Conservation (phyloP, 2,329 filamentous ascomycete species). For the Rutstroemia sp. region DNA sequence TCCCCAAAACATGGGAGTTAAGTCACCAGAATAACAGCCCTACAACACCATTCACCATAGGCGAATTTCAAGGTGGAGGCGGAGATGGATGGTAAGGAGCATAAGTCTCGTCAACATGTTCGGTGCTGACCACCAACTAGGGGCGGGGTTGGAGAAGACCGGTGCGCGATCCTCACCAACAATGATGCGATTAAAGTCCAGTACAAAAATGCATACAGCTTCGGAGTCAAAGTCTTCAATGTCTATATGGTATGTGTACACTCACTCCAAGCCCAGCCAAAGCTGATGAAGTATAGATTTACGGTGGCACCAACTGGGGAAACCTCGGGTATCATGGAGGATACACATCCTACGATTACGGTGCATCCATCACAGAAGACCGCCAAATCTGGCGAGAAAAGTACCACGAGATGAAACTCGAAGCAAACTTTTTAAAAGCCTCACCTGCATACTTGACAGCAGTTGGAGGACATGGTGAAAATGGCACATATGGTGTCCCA, state of each 20-base stretch:
- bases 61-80: constrained; percentile 60
- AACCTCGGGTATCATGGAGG: constrained; percentile 60
- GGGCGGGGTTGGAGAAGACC: constrained; percentile 59
- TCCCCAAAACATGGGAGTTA: constrained; percentile 49
- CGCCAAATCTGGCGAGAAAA: constrained; percentile 64
- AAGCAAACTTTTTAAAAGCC: constrained; percentile 67
- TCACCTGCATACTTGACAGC: constrained; percentile 64
- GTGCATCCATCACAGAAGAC: constrained; percentile 60
- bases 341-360: constrained; percentile 52
- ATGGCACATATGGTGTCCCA: constrained; percentile 43
- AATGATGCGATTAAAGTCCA: constrained; percentile 71
- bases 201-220: constrained; percentile 67
- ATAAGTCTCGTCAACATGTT: too few species aligned
- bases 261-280: too few species aligned
- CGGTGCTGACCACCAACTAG: constrained; percentile 29
- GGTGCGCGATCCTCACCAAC: constrained; percentile 59
- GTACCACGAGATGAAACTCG: constrained; percentile 70
- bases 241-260: constrained; percentile 55
- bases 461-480: constrained; percentile 40
- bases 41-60: constrained; percentile 54
- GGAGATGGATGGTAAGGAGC: constrained; percentile 41
- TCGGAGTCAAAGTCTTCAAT: constrained; percentile 60
- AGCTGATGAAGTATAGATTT: constrained; percentile 34
- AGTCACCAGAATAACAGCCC: constrained; percentile 55
- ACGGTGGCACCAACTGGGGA: constrained; percentile 78